Base-by-base conservation (phyloP, 352 stramenopile species). In the Pythium rishiriense region DNA sequence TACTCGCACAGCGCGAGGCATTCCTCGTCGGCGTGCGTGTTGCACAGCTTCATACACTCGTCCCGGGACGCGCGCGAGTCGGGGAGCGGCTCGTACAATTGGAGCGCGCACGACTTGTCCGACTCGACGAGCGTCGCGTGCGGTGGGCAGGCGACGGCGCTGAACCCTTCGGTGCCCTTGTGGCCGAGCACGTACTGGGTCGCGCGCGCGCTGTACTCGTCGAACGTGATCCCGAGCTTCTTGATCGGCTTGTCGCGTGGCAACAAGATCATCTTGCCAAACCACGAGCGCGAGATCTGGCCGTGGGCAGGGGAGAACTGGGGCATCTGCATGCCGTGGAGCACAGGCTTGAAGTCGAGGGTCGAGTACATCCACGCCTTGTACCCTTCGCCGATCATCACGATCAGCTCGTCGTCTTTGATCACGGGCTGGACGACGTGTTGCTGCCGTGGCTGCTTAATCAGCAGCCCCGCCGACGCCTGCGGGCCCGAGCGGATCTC, bases 251-350 rank as follows among this genome's bases (percentile, higher is more conserved):
- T 43, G 31, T 67, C 54, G 12, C 62, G 55, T 7, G 49, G 68
- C 25, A 74, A 14, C 3, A 74, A 29, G 26, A 74, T 62, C 68
- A 74, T 74, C 29, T 65, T 58, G 9, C 68, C 58, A 19, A 59
- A 64, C 52, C 62, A 72, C 24, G 58, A 24, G 8, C 65, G 58
- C 1, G 65, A 39, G 24, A 71, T 50, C 15, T 52, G 39, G 14
- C 61, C 52, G 6, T 48, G 25, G 9, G 37, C 21, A 1, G 48
- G 35, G 5, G 57, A 66, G 52, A 71, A 62, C 26, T 35, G 43
- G 2, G 68, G 68, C 68, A 74, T 74, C 47, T 71, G 53, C 62
- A 71, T 68, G 46, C 62, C 68, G 53, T 74, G 68, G 1, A 74
- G 43, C 33, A 74, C 68, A 1, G 62, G n/a, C 15, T 62, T 59